A percentile compares a stretch with the other conserved stretches of the same genome.
These are phyloP conservation scores for Effrenium voratum DNA, from an alignment of 73 alveolate species.

Conservation along the genomic window DNA sequence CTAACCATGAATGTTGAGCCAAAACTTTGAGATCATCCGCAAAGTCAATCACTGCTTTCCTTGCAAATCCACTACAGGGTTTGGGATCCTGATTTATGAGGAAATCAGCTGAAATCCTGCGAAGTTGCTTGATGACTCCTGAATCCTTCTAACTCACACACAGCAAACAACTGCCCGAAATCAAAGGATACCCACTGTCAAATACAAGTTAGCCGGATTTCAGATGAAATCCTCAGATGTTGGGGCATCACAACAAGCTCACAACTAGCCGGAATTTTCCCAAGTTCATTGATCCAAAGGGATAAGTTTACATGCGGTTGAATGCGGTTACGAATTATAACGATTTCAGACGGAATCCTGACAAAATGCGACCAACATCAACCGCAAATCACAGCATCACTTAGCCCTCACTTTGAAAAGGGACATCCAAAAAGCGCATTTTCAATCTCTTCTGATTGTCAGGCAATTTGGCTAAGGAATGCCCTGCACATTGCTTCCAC, in stretches of 20 bases:
- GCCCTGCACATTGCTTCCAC: background rate
- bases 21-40: too few species aligned
- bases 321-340: background rate
- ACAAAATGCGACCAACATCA: background rate
- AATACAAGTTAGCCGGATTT: background rate
- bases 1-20: too few species aligned
- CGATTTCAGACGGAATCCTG: background rate
- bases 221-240: background rate
- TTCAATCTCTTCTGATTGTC: background rate
- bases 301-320: too few species aligned
- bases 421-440: background rate
- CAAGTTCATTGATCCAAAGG: background rate
- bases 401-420: background rate
- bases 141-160: background rate
- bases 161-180: too few species aligned
- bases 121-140: background rate
- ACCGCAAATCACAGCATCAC: background rate
- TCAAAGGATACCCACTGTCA: too few species aligned
- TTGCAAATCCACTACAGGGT: too few species aligned
- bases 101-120: too few species aligned
- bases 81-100: too few species aligned
- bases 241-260: background rate
- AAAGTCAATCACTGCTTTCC: too few species aligned
- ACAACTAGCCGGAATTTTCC: background rate
- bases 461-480: too few species aligned